Base-by-base conservation (phyloP, 78 protist species). In the Polysphondylium violaceum region DNA sequence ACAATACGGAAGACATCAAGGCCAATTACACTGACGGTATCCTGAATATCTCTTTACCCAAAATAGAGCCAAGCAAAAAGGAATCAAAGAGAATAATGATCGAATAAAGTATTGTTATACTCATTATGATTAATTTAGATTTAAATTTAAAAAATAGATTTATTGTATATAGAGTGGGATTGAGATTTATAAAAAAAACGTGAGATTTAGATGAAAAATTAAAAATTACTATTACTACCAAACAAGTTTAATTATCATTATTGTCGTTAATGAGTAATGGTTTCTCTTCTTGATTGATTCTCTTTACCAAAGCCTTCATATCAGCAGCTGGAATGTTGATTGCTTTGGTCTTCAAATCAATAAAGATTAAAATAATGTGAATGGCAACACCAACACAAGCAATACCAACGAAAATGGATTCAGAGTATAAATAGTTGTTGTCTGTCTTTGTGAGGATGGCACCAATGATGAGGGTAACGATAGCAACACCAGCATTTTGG, bases 401-500 rank as follows among this genome's bases (percentile, higher is more conserved):
- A 50, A 35, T 14, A 71, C 74, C 77, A n/a, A 69, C 21, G 36
- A 83, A 83, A 23, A 83, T 50, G 0, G 25, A 19, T 40, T 51
- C 67, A 41, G 77, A 58, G 41, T 25, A 17, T 12, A 27, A 41
- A 17, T 69, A 69, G 33, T 56, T 56, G 11, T 56, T 83, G 72
- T 69, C 43, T 0, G 25, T 53, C 51, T 69, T 19, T 25, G 56
- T 33, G 1, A 83, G 43, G 79, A 83, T 43, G 29, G 91, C 91
- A 35, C 69, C 58, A 9, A 83, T 33, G 63, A 33, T 25, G 31
- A 83, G 71, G 58, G 65, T 60, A 23, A 25, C 25, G 9, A 58
- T 16, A 16, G 91, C 91, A 44, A 83, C 43, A 25, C 81, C 91
- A 25, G 91, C 91, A 59, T 83, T 83, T 58, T 83, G 91, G 53